Evolutionary conservation across 768 basidiomycete genomes (phyloP).

Genomic region (Aureoboletus auriporus): DNA sequence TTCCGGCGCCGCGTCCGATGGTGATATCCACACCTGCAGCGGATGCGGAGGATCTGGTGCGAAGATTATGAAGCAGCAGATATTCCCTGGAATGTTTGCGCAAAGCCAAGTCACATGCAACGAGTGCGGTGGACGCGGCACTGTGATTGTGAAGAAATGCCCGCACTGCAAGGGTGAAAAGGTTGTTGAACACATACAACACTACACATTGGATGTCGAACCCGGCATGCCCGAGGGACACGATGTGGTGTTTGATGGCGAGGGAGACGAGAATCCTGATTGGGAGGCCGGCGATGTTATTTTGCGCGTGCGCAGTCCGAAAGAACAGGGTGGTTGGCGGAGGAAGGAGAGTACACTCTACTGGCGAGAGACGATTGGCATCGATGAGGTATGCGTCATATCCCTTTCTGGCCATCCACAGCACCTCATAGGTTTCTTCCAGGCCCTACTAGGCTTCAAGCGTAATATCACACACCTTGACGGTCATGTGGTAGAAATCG

Average conservation of each 20-base stretch:
- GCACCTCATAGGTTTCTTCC: background rate
- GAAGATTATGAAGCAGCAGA: conserved; percentile 80
- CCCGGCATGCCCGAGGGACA: conserved; percentile 91
- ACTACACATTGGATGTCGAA: conserved; percentile 81
- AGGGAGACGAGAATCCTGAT: conserved; percentile 93
- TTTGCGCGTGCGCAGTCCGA: conserved; percentile 75
- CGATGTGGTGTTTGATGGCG: conserved; percentile 93
- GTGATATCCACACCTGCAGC: conserved; percentile 83
- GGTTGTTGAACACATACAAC: conserved; percentile 74
- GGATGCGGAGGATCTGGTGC: conserved; percentile 84
- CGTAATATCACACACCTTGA: conserved; percentile 90
- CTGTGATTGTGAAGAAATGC: conserved; percentile 71
- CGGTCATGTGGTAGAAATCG: conserved; percentile 70
- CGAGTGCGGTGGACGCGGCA: conserved; percentile 82
- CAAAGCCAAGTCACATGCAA: conserved; percentile 82
- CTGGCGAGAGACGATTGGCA: conserved; percentile 86
- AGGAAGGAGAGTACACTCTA: conserved; percentile 90
- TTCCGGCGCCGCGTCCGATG: conserved; percentile 85
- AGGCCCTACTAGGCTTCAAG: conserved; percentile 98
- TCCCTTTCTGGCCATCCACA: background rate
- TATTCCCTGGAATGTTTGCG: conserved; percentile 96
- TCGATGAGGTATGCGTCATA: conserved; percentile 64
- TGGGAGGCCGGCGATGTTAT: conserved; percentile 96
- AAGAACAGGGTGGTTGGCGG: conserved; percentile 75
- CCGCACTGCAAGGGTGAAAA: conserved; percentile 81